These are phyloP conservation scores for Thelephora ganbajun DNA, from an alignment of 768 basidiomycete species.

Conservation along the genomic window DNA sequence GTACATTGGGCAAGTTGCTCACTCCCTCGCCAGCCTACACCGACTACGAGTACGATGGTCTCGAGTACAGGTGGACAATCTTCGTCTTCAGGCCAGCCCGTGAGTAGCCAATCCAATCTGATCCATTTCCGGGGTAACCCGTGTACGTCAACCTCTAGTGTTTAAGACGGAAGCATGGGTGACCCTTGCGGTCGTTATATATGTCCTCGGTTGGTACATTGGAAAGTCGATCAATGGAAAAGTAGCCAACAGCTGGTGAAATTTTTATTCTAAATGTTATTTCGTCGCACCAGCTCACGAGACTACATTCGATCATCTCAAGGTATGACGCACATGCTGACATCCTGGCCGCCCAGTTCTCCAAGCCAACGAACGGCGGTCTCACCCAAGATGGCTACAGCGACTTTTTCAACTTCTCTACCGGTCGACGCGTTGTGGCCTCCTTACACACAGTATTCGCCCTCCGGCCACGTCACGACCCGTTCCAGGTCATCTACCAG, in stretches of 20 bases:
- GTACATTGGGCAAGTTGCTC: constrained; percentile 14
- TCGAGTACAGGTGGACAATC: constrained; percentile 59
- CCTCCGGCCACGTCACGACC: constrained; percentile 75
- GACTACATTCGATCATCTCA: constrained; percentile 7
- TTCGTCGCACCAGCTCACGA: constrained; percentile 4
- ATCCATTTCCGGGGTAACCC: constrained; percentile 1
- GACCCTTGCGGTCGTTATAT: constrained; percentile 36
- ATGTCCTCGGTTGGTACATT: constrained; percentile 39
- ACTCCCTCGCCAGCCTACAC: constrained; percentile 46
- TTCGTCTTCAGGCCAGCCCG: constrained; percentile 74
- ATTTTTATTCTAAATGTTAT: constrained; percentile 8
- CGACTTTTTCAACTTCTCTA: constrained; percentile 79
- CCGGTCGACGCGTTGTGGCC: constrained; percentile 64
- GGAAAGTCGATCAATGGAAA: constrained; percentile 47
- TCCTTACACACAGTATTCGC: constrained; percentile 72
- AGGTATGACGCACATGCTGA: constrained; percentile 51
- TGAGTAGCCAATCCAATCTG: constrained; percentile 21
- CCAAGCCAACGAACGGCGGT: constrained; percentile 41
- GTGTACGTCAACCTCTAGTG: constrained; percentile 19
- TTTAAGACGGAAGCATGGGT: constrained; percentile 56
- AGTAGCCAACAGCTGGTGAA: constrained; percentile 56
- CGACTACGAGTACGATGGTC: constrained; percentile 53
- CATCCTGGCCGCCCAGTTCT: constrained; percentile 61
- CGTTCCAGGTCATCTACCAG: constrained; percentile 53
- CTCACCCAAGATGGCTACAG: constrained; percentile 45